Percentiles rank a stretch among this genome's conserved stretches.
Evolutionary conservation across 2,329 filamentous ascomycete species (phyloP).

Genomic region (Ceratocystis ficicola): DNA sequence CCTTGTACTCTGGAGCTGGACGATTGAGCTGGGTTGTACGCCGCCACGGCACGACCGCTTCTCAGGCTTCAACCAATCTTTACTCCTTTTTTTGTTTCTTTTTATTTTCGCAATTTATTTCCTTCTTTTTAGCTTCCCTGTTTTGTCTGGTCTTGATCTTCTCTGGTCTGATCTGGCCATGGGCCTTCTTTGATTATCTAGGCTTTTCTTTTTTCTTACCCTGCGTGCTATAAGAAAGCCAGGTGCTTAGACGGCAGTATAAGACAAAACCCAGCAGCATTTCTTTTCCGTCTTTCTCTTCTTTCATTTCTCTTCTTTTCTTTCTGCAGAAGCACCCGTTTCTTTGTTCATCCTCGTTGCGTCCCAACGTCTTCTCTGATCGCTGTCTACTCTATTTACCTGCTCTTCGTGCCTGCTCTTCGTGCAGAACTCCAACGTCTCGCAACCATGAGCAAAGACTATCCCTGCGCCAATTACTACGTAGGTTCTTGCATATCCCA

Average conservation of each 20-base stretch:
- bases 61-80: conserved; percentile 2
- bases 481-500: conserved; percentile 23
- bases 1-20: neutral
- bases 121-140: neutral
- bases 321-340: neutral
- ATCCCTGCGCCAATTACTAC: conserved; percentile 30
- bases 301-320: neutral
- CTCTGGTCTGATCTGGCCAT: neutral
- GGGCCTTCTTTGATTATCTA: neutral
- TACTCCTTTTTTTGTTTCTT: conserved; percentile 8
- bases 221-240: neutral
- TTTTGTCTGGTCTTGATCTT: neutral
- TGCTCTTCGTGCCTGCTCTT: neutral
- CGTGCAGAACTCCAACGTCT: neutral
- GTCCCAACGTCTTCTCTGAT: too few relatives aligned
- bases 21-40: neutral
- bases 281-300: too few relatives aligned
- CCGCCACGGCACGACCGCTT: neutral
- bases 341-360: neutral
- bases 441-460: conserved; percentile 25
- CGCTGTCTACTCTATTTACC: neutral
- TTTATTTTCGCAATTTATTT: neutral
- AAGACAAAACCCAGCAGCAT: too few relatives aligned
- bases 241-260: neutral
- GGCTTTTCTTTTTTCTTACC: neutral